Percentiles rank a stretch among this genome's conserved stretches.
phyloP scores from a whole-genome alignment of 2,329 filamentous ascomycete genomes.

The Fusarium sp. region DNA sequence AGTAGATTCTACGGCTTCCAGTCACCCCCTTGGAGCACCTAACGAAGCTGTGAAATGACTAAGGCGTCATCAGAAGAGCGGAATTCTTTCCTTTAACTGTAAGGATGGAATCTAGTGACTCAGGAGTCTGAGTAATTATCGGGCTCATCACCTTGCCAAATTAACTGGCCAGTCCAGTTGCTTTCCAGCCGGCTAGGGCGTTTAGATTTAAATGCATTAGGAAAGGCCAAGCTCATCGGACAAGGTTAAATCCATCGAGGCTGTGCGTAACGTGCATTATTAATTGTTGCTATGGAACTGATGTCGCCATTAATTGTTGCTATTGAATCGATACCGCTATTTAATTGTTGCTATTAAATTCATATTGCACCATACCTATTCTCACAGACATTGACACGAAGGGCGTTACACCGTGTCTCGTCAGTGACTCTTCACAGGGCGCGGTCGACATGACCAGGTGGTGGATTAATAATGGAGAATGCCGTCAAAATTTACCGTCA shows the following conservation, averaged over 20 bases:
- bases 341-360: background rate
- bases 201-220: too few relatives aligned
- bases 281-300: background rate
- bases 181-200: too few relatives aligned
- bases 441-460: constrained; percentile 25
- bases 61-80: too few relatives aligned
- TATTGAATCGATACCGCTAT: background rate
- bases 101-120: too few relatives aligned
- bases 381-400: background rate
- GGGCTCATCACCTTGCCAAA: too few relatives aligned
- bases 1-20: too few relatives aligned
- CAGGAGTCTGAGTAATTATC: too few relatives aligned
- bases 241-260: background rate
- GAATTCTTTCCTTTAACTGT: too few relatives aligned
- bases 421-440: constrained; percentile 18
- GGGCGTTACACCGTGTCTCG: background rate
- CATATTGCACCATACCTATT: constrained; percentile 3
- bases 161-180: too few relatives aligned
- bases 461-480: constrained; percentile 35
- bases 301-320: background rate
- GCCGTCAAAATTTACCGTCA: background rate
- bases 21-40: too few relatives aligned
- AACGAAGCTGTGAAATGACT: too few relatives aligned
- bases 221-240: too few relatives aligned
- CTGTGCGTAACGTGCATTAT: background rate